Evolutionary conservation across 768 basidiomycete genomes (phyloP).

Genomic region (Suillus bovinus): DNA sequence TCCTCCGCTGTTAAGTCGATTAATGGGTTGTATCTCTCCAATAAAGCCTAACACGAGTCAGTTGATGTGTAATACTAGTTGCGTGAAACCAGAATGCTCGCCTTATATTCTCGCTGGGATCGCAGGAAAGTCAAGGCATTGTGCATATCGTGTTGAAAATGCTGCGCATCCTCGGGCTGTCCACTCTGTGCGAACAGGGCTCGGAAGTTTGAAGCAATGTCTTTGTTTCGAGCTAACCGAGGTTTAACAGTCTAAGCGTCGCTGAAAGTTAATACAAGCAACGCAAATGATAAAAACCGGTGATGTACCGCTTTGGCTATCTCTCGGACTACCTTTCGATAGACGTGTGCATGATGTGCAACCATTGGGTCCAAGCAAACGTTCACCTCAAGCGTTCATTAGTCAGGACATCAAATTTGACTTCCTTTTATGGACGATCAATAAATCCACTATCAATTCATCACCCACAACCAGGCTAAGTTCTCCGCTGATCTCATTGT

Average conservation of each 20-base stretch:
- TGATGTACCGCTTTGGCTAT: conserved; percentile 26
- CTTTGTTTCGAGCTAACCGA: conserved; percentile 38
- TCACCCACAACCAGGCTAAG: not conserved
- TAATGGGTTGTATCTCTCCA: conserved; percentile 88
- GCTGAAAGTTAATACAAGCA: not conserved
- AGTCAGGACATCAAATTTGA: conserved; percentile 7
- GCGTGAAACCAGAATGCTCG: conserved; percentile 29
- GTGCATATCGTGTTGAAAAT: conserved; percentile 50
- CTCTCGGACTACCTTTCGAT: conserved; percentile 33
- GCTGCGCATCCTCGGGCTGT: conserved; percentile 19
- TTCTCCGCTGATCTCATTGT: conserved; percentile 22
- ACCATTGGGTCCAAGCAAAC: conserved; percentile 17
- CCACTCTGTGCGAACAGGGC: conserved; percentile 47
- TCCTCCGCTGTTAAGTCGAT: conserved; percentile 79
- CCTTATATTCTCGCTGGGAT: conserved; percentile 79
- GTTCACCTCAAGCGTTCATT: not conserved
- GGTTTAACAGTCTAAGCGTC: conserved; percentile 37
- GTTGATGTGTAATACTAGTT: conserved; percentile 6
- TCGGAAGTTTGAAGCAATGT: conserved; percentile 54
- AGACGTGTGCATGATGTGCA: conserved; percentile 19
- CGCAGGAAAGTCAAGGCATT: conserved; percentile 67
- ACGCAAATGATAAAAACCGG: conserved; percentile 7
- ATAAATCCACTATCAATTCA: not conserved
- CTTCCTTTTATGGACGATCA: conserved; percentile 16
- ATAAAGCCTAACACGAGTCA: conserved; percentile 50